phyloP scores from a whole-genome alignment of 2,329 filamentous ascomycete species.

The Pseudocercospora eumusae region DNA sequence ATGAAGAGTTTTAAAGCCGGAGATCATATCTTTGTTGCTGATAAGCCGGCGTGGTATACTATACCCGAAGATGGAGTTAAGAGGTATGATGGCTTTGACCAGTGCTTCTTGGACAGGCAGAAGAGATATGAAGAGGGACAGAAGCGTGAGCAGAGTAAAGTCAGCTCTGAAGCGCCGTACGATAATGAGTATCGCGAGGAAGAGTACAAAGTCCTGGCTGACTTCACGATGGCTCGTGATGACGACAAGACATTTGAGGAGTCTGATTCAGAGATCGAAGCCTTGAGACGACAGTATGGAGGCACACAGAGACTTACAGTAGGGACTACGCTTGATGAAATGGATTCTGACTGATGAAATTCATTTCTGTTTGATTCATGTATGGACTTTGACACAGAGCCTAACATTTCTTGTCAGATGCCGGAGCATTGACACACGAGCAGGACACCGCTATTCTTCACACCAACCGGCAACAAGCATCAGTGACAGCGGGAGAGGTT shows the following conservation, averaged over 20 bases:
- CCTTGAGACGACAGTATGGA: neutral
- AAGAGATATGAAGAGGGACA: neutral
- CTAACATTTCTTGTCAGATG: neutral
- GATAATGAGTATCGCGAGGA: neutral
- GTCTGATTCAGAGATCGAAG: neutral
- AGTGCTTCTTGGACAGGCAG: neutral
- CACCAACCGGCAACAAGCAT: too few relatives aligned
- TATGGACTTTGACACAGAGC: neutral
- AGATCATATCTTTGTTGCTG: slow-evolving; percentile 24
- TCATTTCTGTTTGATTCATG: neutral
- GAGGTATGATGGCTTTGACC: slow-evolving; percentile 25
- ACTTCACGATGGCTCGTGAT: neutral
- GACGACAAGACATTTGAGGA: neutral
- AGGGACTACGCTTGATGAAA: neutral
- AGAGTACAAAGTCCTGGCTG: neutral
- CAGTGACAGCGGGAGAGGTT: too few relatives aligned
- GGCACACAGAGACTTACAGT: neutral
- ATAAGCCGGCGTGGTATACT: slow-evolving; percentile 23
- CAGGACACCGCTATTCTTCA: too few relatives aligned
- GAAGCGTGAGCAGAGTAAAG: neutral
- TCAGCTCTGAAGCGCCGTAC: neutral
- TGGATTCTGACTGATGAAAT: neutral
- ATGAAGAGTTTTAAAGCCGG: slow-evolving; percentile 9
- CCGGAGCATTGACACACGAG: too few relatives aligned
- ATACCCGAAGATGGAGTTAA: slow-evolving; percentile 24